A percentile compares a stretch with the other conserved stretches of the same genome.
phyloP scores from a whole-genome alignment of 768 basidiomycete genomes.

The Kwoniella newhampshirensis region DNA sequence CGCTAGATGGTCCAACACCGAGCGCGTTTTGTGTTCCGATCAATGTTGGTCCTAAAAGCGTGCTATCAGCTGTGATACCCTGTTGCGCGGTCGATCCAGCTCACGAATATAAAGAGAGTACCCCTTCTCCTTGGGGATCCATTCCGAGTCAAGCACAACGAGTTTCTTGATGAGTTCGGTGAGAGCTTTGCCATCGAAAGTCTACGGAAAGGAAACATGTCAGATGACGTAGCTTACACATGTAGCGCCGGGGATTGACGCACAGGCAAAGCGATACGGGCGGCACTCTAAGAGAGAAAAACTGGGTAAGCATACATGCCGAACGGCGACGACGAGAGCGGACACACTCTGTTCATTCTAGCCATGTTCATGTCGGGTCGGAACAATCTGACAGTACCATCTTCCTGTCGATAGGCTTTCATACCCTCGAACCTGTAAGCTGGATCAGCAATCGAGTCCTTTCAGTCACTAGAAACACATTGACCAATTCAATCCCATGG shows the following conservation, averaged over 20 bases:
- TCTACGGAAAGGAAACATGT: constrained; percentile 50
- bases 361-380: constrained; percentile 97
- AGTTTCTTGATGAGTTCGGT: constrained; percentile 81
- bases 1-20: constrained; percentile 69
- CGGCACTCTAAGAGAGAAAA: constrained; percentile 59
- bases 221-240: not conserved
- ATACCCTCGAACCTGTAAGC: constrained; percentile 71
- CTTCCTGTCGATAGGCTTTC: constrained; percentile 80
- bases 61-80: not conserved
- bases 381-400: constrained; percentile 78
- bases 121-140: constrained; percentile 85
- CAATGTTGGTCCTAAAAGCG: constrained; percentile 46
- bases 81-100: not conserved
- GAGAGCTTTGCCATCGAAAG: constrained; percentile 73
- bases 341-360: constrained; percentile 70
- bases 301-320: not conserved
- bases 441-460: not conserved
- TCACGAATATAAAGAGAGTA: constrained; percentile 91
- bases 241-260: not conserved
- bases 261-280: constrained; percentile 69
- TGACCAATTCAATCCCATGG: too few species aligned
- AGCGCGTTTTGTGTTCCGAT: constrained; percentile 70
- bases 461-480: too few species aligned
- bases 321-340: not conserved
- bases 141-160: constrained; percentile 75